Conservation (phyloP, 1,139 yeast genomes). For the Groenewaldozyma sp. region DNA sequence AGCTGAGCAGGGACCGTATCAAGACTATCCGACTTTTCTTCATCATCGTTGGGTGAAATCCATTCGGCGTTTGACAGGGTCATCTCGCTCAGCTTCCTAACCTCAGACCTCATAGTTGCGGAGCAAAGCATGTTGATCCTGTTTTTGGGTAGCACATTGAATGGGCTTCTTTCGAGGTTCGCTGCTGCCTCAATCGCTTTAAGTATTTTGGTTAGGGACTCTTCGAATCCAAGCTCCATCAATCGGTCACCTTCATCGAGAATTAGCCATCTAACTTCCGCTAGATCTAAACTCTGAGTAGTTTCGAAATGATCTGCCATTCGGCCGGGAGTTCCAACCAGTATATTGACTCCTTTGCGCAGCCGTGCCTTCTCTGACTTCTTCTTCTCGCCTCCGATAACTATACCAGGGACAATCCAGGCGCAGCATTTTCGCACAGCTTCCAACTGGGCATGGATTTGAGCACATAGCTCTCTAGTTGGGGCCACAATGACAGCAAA, state of each 20-base stretch:
- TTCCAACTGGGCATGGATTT: constrained; percentile 75
- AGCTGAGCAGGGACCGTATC: constrained; percentile 80
- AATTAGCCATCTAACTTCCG: constrained; percentile 72
- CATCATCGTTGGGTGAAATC: constrained; percentile 35
- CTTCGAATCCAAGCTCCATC: constrained; percentile 93
- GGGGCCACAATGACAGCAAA: constrained; percentile 86
- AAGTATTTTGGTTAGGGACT: constrained; percentile 72
- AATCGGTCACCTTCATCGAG: constrained; percentile 94
- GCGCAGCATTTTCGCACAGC: constrained; percentile 63
- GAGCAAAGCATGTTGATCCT: constrained; percentile 82
- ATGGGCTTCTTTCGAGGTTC: constrained; percentile 2
- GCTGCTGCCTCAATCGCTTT: constrained; percentile 38
- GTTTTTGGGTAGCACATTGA: constrained; percentile 45
- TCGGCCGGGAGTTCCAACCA: constrained; percentile 91
- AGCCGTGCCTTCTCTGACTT: constrained; percentile 86
- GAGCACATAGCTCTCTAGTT: constrained; percentile 90
- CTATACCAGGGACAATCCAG: constrained; percentile 82
- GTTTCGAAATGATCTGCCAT: constrained; percentile 87
- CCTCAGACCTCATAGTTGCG: constrained; percentile 83
- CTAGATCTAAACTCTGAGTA: constrained; percentile 62
- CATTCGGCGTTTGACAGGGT: constrained; percentile 61
- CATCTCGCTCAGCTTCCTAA: constrained; percentile 68
- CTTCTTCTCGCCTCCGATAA: constrained; percentile 92
- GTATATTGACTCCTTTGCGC: constrained; percentile 79
- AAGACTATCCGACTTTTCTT: constrained; percentile 18